Percentiles rank a stretch among this genome's conserved stretches.
phyloP scores from a whole-genome alignment of 495 filamentous ascomycete genomes.

The Rostrohypoxylon terebratum region DNA sequence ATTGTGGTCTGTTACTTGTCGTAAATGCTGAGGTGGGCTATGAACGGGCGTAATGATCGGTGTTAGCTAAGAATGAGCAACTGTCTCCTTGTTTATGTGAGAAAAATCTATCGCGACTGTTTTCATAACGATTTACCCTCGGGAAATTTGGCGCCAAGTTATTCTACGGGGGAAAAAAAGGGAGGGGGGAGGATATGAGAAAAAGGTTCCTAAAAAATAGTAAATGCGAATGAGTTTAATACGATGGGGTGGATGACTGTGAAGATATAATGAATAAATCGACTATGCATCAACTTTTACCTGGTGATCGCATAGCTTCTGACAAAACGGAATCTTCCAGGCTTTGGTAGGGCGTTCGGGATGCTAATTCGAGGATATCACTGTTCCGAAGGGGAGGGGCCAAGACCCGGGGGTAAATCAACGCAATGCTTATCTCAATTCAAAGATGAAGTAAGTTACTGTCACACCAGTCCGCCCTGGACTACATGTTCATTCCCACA shows the following conservation, averaged over 20 bases:
- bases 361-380: background rate
- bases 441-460: background rate
- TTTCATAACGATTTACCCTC: constrained; percentile 23
- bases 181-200: background rate
- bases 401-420: background rate
- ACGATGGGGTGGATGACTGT: background rate
- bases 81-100: constrained; percentile 14
- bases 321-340: background rate
- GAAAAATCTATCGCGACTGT: background rate
- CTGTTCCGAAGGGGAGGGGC: background rate
- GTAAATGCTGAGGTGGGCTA: background rate
- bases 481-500: background rate
- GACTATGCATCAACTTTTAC: background rate
- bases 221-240: background rate
- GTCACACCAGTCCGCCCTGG: background rate
- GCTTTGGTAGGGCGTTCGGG: background rate
- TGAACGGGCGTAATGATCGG: background rate
- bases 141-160: constrained; percentile 11
- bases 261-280: background rate
- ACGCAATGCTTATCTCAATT: background rate
- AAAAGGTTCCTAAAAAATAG: background rate
- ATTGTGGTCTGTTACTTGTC: background rate
- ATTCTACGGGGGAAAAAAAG: background rate
- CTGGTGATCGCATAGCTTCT: background rate
- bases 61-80: constrained; percentile 1